phyloP scores from a whole-genome alignment of 768 basidiomycete species.

The Mycena amicta region DNA sequence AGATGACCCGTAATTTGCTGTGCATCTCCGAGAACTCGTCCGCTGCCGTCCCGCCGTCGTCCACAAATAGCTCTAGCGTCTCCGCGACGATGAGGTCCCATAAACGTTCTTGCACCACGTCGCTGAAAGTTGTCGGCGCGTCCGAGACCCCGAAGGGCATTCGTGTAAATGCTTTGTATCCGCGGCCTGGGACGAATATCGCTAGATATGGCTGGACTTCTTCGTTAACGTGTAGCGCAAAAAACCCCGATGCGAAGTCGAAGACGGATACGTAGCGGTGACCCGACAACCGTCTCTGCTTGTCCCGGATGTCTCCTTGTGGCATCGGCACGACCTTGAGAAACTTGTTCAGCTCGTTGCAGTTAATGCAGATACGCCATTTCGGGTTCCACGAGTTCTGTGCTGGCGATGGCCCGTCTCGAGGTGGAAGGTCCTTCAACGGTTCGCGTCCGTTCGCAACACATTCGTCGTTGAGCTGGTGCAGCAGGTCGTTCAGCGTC shows the following conservation, averaged over 20 bases:
- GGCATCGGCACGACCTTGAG: slow-evolving; percentile 31
- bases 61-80: slow-evolving; percentile 36
- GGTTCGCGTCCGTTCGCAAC: slow-evolving; percentile 24
- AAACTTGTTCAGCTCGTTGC: slow-evolving; percentile 33
- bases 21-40: slow-evolving; percentile 34
- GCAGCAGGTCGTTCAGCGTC: slow-evolving; percentile 34
- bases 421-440: slow-evolving; percentile 24
- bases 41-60: slow-evolving; percentile 35
- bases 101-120: not conserved
- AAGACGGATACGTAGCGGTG: slow-evolving; percentile 36
- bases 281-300: slow-evolving; percentile 37
- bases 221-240: slow-evolving; percentile 18
- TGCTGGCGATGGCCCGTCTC: not conserved
- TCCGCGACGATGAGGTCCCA: not conserved
- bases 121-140: slow-evolving; percentile 34
- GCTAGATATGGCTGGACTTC: slow-evolving; percentile 29
- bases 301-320: slow-evolving; percentile 39
- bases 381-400: slow-evolving; percentile 24
- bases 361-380: slow-evolving; percentile 43
- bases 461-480: slow-evolving; percentile 36
- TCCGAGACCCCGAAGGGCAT: slow-evolving; percentile 46
- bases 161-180: slow-evolving; percentile 32
- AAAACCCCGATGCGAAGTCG: slow-evolving; percentile 42
- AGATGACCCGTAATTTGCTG: slow-evolving; percentile 26
- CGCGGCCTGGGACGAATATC: slow-evolving; percentile 40